Evolutionary conservation across 2,329 filamentous ascomycete species (phyloP), one percentile per base, ranked within the genome.

Genomic region (Colletotrichum cordylinicola): DNA sequence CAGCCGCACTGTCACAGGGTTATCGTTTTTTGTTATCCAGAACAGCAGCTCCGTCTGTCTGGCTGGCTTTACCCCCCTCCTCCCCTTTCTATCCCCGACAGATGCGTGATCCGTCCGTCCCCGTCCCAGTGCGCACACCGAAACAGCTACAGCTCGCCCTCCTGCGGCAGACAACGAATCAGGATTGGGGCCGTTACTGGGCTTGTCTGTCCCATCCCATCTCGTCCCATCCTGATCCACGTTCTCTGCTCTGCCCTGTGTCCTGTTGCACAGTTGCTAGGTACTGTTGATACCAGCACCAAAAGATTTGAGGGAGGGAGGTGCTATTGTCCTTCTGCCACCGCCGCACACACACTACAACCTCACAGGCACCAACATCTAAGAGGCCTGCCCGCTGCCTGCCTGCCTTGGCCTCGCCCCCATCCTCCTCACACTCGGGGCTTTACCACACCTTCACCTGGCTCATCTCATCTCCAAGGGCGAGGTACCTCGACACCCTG

Each of bases 81-180:
- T 52, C 70, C 35, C 75, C 78, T 80, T 75, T 71, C 76, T 81
- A 80, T 79, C 81, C 79, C 80, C 81, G 80, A 82, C 81, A 82
- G 76, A 75, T 75, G 71, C 81, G 82, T 80, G 81, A 84, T 81
- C 82, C 83, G 80, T 82, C 81, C 18, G n/a, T 75, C 66, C 74
- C 66, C 55, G 21, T 69, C 67, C 67, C 67, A 75, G 74, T 79
- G 80, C 80, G 82, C 81, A 81, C 70, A 55, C 66, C 81, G 79
- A 83, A 80, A 80, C 80, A 81, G 78, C 72, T 76, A 69, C 67
- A 55, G 35, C 67, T 60, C 80, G 79, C 80, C 77, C 78, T 81
- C 77, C 79, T 82, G 82, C 82, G 81, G 81, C 83, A 81, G 74
- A 78, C 79, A 79, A 76, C 80, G 80, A 83, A 84, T 81, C 82